These are phyloP conservation scores for Nemania sp. DNA, from an alignment of 2,329 filamentous ascomycete species.

Conservation along the genomic window DNA sequence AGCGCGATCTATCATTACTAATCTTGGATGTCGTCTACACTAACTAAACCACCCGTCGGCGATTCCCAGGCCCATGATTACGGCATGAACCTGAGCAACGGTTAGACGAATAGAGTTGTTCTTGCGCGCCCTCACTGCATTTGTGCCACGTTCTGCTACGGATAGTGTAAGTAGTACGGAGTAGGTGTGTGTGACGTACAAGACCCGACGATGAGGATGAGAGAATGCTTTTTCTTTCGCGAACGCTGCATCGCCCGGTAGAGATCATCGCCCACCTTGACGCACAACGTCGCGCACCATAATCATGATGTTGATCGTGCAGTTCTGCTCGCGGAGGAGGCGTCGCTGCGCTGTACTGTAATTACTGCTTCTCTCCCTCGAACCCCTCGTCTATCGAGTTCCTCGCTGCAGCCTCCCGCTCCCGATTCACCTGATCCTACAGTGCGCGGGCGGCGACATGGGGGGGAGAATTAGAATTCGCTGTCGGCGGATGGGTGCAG, in stretches of 20 bases:
- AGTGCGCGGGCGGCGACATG: constrained; percentile 7
- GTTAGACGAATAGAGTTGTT: constrained; percentile 18
- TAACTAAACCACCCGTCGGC: neutral
- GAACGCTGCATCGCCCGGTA: neutral
- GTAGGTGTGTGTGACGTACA: too few relatives aligned
- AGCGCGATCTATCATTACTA: too few relatives aligned
- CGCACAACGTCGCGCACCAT: neutral
- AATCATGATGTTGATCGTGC: too few relatives aligned
- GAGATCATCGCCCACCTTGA: neutral
- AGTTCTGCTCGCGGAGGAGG: too few relatives aligned
- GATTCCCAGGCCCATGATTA: constrained; percentile 24
- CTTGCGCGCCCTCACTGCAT: neutral
- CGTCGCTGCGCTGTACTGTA: too few relatives aligned
- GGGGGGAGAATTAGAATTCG: too few relatives aligned
- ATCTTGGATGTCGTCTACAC: too few relatives aligned
- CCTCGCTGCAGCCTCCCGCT: constrained; percentile 24
- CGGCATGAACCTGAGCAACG: constrained; percentile 22
- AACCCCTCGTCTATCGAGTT: constrained; percentile 18
- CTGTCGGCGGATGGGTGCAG: constrained; percentile 18
- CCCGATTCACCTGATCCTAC: constrained; percentile 15
- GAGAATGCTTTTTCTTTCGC: neutral
- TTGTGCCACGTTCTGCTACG: constrained; percentile 17
- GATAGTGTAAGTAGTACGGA: constrained; percentile 5
- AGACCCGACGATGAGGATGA: constrained; percentile 14
- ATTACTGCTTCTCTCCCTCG: neutral